Evolutionary conservation across 2,329 filamentous ascomycete genomes (phyloP).

Genomic region (Fusarium nurragi): DNA sequence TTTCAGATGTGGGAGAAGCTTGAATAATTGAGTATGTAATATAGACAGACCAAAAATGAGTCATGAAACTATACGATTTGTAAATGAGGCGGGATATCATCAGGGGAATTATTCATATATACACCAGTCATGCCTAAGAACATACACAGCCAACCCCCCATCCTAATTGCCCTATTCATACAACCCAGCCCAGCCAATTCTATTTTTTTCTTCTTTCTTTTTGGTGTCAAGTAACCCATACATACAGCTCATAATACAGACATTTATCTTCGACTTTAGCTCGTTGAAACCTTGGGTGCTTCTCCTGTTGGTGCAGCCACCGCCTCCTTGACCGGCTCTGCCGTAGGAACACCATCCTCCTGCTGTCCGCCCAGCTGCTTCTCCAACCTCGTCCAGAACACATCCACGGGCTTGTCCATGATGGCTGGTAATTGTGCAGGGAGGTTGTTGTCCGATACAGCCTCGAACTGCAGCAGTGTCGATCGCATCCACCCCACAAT

Average conservation of each 20-base stretch:
- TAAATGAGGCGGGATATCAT: slow-evolving; percentile 31
- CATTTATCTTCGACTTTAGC: slow-evolving; percentile 6
- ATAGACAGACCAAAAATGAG: neutral
- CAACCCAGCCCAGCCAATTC: slow-evolving; percentile 9
- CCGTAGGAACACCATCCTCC: slow-evolving; percentile 27
- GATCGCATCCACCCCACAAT: slow-evolving; percentile 67
- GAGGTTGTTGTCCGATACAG: slow-evolving; percentile 57
- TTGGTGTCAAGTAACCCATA: slow-evolving; percentile 9
- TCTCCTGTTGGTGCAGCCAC: slow-evolving; percentile 15
- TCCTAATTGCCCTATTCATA: slow-evolving; percentile 35
- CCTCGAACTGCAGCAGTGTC: slow-evolving; percentile 59
- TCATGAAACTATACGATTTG: slow-evolving; percentile 13
- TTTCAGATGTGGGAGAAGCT: slow-evolving; percentile 78
- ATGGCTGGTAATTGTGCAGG: slow-evolving; percentile 47
- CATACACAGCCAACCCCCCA: neutral
- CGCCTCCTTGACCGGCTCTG: slow-evolving; percentile 33
- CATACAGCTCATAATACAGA: slow-evolving; percentile 9
- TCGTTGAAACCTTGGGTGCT: slow-evolving; percentile 36
- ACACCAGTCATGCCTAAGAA: slow-evolving; percentile 23
- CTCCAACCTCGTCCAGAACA: slow-evolving; percentile 58
- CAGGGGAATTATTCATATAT: slow-evolving; percentile 31
- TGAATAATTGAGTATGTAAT: slow-evolving; percentile 2
- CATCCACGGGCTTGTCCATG: slow-evolving; percentile 49
- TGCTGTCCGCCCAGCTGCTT: slow-evolving; percentile 51
- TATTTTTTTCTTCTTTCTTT: slow-evolving; percentile 14